A percentile compares a stretch with the other conserved stretches of the same genome.
phyloP scores from a whole-genome alignment of 768 basidiomycete genomes.

The Mycena capillaripes region DNA sequence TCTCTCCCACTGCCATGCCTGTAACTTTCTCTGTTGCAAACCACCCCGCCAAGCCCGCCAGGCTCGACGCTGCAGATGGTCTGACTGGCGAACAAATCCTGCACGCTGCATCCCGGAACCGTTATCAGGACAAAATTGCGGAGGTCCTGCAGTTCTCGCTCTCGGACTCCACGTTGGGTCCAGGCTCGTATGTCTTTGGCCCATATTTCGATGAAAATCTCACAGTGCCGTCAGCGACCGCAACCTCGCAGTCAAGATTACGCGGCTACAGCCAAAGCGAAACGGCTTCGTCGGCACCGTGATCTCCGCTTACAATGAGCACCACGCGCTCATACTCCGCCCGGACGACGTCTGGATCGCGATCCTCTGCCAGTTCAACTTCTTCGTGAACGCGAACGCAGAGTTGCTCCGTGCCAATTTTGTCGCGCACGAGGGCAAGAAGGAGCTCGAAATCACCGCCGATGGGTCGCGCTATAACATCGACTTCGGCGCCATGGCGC shows the following conservation, averaged over 20 bases:
- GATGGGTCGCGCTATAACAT: too few species aligned
- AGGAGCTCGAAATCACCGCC: too few species aligned
- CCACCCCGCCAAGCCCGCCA: neutral
- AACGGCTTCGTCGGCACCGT: too few species aligned
- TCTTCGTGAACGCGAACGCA: too few species aligned
- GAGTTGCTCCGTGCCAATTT: too few species aligned
- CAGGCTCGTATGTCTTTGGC: neutral
- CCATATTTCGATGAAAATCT: neutral
- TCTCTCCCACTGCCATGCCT: neutral
- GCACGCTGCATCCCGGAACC: neutral
- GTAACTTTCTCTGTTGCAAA: neutral
- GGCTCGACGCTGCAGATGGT: neutral
- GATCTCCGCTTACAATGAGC: too few species aligned
- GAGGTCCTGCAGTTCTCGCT: neutral
- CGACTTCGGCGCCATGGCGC: too few species aligned
- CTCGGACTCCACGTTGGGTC: neutral
- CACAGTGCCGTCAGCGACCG: neutral
- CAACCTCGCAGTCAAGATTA: neutral
- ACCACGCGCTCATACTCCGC: too few species aligned
- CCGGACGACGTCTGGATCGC: too few species aligned
- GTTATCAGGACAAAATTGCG: neutral
- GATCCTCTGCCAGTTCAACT: too few species aligned
- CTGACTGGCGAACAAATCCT: constrained; percentile 1
- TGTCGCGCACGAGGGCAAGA: too few species aligned
- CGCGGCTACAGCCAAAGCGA: neutral